phyloP scores from a whole-genome alignment of 257 asterid genomes.

The Capsicum rhomboideum region DNA sequence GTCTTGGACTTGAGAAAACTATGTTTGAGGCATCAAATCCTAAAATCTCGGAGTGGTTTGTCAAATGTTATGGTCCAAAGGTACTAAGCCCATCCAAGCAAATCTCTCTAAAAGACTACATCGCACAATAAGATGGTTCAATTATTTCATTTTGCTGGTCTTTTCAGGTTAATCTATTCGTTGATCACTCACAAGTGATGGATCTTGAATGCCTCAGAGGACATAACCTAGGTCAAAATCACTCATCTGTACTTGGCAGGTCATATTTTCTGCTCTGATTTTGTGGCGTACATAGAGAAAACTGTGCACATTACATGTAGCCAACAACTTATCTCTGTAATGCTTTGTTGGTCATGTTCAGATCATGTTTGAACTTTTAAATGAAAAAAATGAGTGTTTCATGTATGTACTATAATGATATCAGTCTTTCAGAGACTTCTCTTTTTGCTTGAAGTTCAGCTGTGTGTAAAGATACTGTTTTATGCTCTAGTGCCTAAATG shows the following conservation, averaged over 20 bases:
- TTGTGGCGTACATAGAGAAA: background rate
- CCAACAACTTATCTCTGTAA: background rate
- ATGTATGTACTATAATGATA: background rate
- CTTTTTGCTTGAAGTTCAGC: background rate
- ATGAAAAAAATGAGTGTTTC: background rate
- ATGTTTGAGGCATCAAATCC: constrained; percentile 94
- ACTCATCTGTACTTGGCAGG: constrained; percentile 70
- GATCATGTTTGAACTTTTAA: background rate
- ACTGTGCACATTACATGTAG: background rate
- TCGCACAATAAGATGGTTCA: background rate
- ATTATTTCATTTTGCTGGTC: background rate
- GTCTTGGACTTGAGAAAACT: constrained; percentile 82
- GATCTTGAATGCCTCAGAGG: constrained; percentile 94
- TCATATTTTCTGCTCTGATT: constrained; percentile 41
- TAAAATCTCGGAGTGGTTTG: constrained; percentile 80
- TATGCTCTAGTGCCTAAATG: background rate
- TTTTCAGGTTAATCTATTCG: constrained; percentile 76
- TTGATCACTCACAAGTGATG: constrained; percentile 92
- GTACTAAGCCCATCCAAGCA: constrained; percentile 23
- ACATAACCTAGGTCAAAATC: constrained; percentile 66
- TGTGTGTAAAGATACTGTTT: background rate
- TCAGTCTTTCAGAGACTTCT: background rate
- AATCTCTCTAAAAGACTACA: background rate
- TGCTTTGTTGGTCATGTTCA: background rate
- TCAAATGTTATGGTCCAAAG: constrained; percentile 81